Evolutionary conservation across 1,284 basidiomycete genomes (phyloP).

Genomic region (Agroathelia rolfsii): DNA sequence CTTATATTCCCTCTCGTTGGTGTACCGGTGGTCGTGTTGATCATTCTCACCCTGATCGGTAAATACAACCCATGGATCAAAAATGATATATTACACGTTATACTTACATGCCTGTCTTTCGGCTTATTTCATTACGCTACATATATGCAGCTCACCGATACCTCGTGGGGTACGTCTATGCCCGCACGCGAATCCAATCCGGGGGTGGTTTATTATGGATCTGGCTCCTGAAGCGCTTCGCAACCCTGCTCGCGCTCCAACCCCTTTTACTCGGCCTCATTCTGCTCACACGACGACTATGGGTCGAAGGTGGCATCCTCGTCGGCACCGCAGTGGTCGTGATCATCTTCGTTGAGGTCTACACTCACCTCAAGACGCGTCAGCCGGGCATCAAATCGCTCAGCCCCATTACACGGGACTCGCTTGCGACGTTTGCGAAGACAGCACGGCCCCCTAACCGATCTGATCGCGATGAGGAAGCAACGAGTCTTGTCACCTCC

Average conservation of each 20-base stretch:
- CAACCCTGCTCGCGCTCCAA: slow-evolving; percentile 55
- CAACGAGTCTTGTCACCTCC: slow-evolving; percentile 41
- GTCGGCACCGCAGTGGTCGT: slow-evolving; percentile 44
- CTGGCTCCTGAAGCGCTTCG: slow-evolving; percentile 65
- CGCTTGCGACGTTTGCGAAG: slow-evolving; percentile 41
- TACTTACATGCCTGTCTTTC: no score
- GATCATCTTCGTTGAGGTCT: slow-evolving; percentile 48
- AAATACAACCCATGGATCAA: no score
- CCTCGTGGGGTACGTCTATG: slow-evolving; percentile 67
- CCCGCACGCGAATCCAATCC: slow-evolving; percentile 57
- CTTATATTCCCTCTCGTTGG: slow-evolving; percentile 71
- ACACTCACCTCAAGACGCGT: slow-evolving; percentile 38
- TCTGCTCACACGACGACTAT: slow-evolving; percentile 42
- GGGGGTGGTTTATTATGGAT: slow-evolving; percentile 65
- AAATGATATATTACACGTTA: no score
- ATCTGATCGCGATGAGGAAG: slow-evolving; percentile 37
- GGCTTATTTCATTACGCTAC: no score
- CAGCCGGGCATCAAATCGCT: slow-evolving; percentile 37
- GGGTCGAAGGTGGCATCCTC: slow-evolving; percentile 61
- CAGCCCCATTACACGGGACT: slow-evolving; percentile 46
- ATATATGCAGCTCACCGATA: slow-evolving; percentile 52
- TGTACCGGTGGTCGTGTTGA: slow-evolving; percentile 55
- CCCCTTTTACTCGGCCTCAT: slow-evolving; percentile 68
- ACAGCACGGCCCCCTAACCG: slow-evolving; percentile 28
- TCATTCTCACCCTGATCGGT: slow-evolving; percentile 65